Base-by-base conservation (phyloP, 805 yeast genomes). In the Tetrapisispora phaffii region DNA sequence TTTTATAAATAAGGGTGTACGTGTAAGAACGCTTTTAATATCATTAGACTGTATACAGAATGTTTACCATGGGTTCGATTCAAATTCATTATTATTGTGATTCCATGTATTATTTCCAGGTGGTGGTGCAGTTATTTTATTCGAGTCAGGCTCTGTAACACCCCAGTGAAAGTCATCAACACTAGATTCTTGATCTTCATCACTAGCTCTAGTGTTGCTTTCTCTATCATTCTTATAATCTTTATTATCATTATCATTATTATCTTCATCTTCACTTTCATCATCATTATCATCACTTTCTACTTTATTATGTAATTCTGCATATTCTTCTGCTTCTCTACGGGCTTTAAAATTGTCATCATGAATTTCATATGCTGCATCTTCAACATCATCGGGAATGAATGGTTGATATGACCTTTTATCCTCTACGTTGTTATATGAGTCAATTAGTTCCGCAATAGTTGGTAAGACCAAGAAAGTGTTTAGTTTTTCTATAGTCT, bases 391-490 rank as follows among this genome's bases (percentile, higher is more conserved):
- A 19, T 78, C 65, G 0, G 95, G 90, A 39, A 88, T 63, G 20
- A 77, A 67, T 1, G 97, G 96, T 58, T 81, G 85, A 56, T 72
- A 81, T 44, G 73, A 46, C 21, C 50, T 44, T 17, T 83, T 75
- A 42, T 79, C 73, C 19, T 69, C 67, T 34, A 69, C 69, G 44
- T 42, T 41, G 2, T 96, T 94, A 70, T 86, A 90, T 36, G 74
- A 73, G 45, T 75, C 77, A 22, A 86, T 72, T 60, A 87, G 65
- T 61, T 90, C 96, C 2, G 76, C 67, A 9, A 77, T 56, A n/a
- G 81, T 79, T 1, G 97, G 97, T 24, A 87, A 64, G 1, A 77
- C 74, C 26, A 85, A 73, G 44, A 74, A 74, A 3, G 76, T 72
- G 44, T 65, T 64, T 34, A 71, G 73, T 17, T 77, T 71, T 51